phyloP scores from a whole-genome alignment of 805 yeast species.

The Myxozyma udenii region DNA sequence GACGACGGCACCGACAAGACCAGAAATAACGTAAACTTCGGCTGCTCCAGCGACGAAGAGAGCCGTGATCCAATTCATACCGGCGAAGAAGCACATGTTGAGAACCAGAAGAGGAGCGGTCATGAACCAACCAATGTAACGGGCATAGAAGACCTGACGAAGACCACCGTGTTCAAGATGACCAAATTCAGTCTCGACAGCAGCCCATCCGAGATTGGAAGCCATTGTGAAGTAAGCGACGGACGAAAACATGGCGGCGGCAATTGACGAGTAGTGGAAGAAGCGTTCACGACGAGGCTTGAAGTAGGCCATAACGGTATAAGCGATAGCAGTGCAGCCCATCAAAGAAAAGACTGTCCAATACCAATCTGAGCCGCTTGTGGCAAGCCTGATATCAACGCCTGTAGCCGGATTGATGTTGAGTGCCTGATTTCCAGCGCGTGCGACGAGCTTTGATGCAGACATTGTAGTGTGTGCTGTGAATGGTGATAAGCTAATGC shows the following conservation, averaged over 20 bases:
- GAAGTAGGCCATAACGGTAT: slow-evolving; percentile 33
- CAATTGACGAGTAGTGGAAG: slow-evolving; percentile 43
- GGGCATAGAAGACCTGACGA: slow-evolving; percentile 56
- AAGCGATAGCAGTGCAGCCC: slow-evolving; percentile 41
- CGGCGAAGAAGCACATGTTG: slow-evolving; percentile 38
- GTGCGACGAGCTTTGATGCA: slow-evolving; percentile 1
- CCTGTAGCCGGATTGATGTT: slow-evolving; percentile 47
- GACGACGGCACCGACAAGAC: slow-evolving; percentile 57
- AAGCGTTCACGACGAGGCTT: slow-evolving; percentile 40
- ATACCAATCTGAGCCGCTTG: slow-evolving; percentile 63
- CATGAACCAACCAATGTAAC: slow-evolving; percentile 57
- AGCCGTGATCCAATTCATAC: slow-evolving; percentile 36
- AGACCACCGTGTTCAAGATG: slow-evolving; percentile 43
- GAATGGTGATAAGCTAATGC: too few species aligned
- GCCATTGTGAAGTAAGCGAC: slow-evolving; percentile 55
- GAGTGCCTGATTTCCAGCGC: slow-evolving; percentile 29
- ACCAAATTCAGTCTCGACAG: slow-evolving; percentile 47
- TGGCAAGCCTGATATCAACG: slow-evolving; percentile 48
- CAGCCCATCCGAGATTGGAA: slow-evolving; percentile 56
- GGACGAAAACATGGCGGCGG: slow-evolving; percentile 44
- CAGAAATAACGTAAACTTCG: slow-evolving; percentile 52
- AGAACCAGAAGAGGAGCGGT: slow-evolving; percentile 48
- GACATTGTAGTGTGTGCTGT: slow-evolving; percentile 5
- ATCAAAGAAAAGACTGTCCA: slow-evolving; percentile 60
- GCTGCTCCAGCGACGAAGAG: slow-evolving; percentile 39